Conservation (phyloP, 2,329 filamentous ascomycete genomes). For the Calonectria pseudoreteaudii region DNA sequence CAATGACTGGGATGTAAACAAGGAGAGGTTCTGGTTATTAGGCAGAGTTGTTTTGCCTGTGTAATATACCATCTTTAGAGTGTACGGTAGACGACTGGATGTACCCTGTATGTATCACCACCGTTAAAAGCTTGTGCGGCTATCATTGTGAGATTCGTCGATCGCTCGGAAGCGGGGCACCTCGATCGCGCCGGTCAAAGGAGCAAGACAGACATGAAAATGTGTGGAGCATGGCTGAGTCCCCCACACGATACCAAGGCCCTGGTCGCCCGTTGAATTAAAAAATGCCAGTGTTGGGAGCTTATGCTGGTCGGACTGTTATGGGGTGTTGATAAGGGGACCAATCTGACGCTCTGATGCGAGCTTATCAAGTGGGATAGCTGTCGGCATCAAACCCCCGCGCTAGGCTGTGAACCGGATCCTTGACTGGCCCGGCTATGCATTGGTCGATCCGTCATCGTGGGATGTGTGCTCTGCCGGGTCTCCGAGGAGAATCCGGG, state of each 20-base stretch:
- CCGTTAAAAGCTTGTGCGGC: constrained; percentile 36
- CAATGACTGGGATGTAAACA: constrained; percentile 24
- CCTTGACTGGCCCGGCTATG: constrained; percentile 1
- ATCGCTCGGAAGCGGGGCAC: neutral
- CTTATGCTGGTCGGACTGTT: neutral
- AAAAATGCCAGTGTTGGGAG: neutral
- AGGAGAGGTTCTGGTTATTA: constrained; percentile 33
- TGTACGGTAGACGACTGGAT: constrained; percentile 46
- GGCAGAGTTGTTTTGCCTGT: constrained; percentile 38
- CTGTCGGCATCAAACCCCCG: constrained; percentile 2
- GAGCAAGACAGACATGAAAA: neutral
- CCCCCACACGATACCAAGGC: constrained; percentile 4
- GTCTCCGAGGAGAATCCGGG: constrained; percentile 2
- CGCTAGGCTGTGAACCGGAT: constrained; percentile 11
- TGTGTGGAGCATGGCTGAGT: constrained; percentile 7
- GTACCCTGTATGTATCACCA: constrained; percentile 45
- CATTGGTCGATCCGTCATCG: neutral
- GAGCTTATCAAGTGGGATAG: constrained; percentile 14
- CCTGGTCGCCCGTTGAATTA: neutral
- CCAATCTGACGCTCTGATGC: constrained; percentile 8
- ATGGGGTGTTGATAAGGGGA: constrained; percentile 1
- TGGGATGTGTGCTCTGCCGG: neutral
- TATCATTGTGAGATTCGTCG: constrained; percentile 11
- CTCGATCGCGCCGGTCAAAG: neutral
- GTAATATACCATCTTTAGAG: constrained; percentile 48